These are phyloP conservation scores for Macrocybe gigantea DNA, from an alignment of 768 basidiomycete species.

Conservation along the genomic window DNA sequence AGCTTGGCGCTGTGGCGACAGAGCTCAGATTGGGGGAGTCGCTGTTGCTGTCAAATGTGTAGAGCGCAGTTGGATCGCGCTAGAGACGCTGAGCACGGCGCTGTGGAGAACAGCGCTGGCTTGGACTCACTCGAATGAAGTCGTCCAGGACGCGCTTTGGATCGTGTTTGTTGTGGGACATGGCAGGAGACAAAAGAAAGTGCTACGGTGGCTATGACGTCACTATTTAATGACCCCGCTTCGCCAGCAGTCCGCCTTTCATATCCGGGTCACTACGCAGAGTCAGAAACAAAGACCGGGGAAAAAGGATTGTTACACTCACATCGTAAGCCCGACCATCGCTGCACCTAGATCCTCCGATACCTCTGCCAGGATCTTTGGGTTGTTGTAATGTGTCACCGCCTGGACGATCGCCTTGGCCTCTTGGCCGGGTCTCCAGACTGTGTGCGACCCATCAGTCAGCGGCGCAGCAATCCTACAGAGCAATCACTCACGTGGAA, in stretches of 20 bases:
- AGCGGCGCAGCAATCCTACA: neutral
- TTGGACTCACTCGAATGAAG: neutral
- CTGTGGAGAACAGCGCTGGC: neutral
- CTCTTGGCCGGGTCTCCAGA: constrained; percentile 92
- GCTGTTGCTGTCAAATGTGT: constrained; percentile 60
- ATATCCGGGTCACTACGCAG: constrained; percentile 50
- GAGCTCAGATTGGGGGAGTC: constrained; percentile 51
- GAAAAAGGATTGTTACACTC: constrained; percentile 20
- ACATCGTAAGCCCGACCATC: constrained; percentile 95
- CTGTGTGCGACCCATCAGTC: constrained; percentile 26
- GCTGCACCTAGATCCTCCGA: constrained; percentile 82
- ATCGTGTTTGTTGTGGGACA: no score
- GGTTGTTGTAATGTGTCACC: constrained; percentile 93
- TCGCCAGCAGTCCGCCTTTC: constrained; percentile 65
- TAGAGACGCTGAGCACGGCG: constrained; percentile 12
- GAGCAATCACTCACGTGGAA: constrained; percentile 65
- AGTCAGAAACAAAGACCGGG: constrained; percentile 1
- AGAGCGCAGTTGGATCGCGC: constrained; percentile 43
- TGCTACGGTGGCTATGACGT: no score
- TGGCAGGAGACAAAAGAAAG: neutral
- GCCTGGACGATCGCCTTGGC: constrained; percentile 97
- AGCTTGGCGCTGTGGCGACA: constrained; percentile 43
- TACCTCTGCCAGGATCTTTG: constrained; percentile 85
- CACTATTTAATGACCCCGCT: constrained; percentile 37
- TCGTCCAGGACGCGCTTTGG: constrained; percentile 2